Evolutionary conservation across 148 eudicot genomes (phyloP), one percentile per base, ranked within the genome.

Genomic region (Persicaria maculosa): DNA sequence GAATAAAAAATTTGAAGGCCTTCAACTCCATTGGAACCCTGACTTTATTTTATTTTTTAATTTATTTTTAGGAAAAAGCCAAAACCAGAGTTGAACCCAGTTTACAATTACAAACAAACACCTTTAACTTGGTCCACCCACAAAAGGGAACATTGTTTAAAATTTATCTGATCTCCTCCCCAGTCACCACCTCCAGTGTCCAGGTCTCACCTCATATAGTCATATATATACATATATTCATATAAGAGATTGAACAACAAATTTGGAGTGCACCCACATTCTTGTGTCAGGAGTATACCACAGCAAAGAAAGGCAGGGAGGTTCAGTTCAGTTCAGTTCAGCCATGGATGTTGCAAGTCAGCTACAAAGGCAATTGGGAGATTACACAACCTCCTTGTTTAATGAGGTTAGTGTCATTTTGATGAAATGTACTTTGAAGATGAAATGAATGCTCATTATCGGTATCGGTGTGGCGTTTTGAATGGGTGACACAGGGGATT

Each of bases 331-430:
- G 40, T 31, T 31, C 40, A 31, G 40, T 31, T 31, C 40, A 59
- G 43, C 31, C 73, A 83, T 83, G 86, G 81, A 70, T 7, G 70
- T 22, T 50, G 75, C 75, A 19, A 67, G 52, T 79, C 85, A 82
- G 68, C 76, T 85, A 80, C 87, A 84, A 53, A 80, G 72, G 25
- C 83, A 86, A 50, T 50, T 84, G 55, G 50, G 52, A 75, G 92
- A 84, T 31, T 88, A 83, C 80, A 81, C 82, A 62, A 7, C 77
- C 22, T 86, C 86, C 72, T 84, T 88, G 82, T 83, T 79, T 50
- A 65, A 74, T 73, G 86, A 88, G 92, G 92, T 88, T 73, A 65
- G 65, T 10, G n/a, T n/a, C 52, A n/a, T 71, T 15, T 50, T 10
- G 44, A 65, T 65, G 19, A 46, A 52, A 9, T 16, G 14, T 16